phyloP scores from a whole-genome alignment of 2,329 filamentous ascomycete genomes.

The Paracamarosporium sp. region DNA sequence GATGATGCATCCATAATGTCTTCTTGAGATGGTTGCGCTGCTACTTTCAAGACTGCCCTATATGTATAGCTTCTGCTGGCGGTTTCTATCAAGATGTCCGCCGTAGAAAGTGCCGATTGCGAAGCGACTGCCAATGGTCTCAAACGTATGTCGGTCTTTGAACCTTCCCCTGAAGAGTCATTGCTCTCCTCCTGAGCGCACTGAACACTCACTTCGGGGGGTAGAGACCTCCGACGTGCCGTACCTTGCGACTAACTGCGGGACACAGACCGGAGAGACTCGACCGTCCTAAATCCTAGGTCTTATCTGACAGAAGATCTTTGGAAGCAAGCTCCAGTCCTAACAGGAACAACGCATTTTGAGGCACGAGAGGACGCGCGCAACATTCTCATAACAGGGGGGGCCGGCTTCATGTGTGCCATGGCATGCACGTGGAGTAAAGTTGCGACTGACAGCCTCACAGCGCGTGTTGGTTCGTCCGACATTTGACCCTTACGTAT shows the following conservation, averaged over 20 bases:
- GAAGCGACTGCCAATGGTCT: constrained; percentile 23
- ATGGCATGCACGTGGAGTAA: not conserved
- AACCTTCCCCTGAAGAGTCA: not conserved
- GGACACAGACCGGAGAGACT: constrained; percentile 37
- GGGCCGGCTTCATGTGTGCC: constrained; percentile 82
- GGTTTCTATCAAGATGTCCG: constrained; percentile 30
- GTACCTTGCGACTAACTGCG: constrained; percentile 15
- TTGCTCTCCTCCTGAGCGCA: not conserved
- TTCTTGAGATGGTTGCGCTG: constrained; percentile 3
- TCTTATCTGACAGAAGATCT: constrained; percentile 63
- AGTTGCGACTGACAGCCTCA: constrained; percentile 18
- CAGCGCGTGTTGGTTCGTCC: constrained; percentile 83
- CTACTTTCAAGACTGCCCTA: not conserved
- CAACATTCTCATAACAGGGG: constrained; percentile 85
- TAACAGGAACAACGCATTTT: constrained; percentile 74
- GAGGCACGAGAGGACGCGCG: constrained; percentile 72
- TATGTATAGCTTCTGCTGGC: constrained; percentile 7
- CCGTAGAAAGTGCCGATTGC: constrained; percentile 30
- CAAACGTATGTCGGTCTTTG: constrained; percentile 32
- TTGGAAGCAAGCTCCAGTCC: constrained; percentile 74
- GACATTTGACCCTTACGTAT: constrained; percentile 78
- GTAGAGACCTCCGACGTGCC: not conserved
- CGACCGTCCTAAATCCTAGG: constrained; percentile 50
- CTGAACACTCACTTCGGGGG: not conserved
- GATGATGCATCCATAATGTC: constrained; percentile 2